These are phyloP conservation scores for Aspergillus texensis DNA, from an alignment of 2,329 filamentous ascomycete species.

Conservation along the genomic window DNA sequence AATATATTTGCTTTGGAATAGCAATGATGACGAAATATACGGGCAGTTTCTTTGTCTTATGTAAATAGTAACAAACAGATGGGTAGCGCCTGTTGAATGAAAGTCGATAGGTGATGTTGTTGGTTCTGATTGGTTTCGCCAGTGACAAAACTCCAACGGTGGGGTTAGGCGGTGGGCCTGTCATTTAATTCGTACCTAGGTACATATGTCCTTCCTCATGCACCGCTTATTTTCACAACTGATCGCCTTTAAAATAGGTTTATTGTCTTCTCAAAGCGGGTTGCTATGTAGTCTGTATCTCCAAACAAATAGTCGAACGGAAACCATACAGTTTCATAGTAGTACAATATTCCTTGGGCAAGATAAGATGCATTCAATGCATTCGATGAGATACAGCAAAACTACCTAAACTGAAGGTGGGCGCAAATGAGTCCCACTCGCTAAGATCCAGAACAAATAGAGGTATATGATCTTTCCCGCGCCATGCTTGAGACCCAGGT, in stretches of 20 bases:
- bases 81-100: neutral
- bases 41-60: neutral
- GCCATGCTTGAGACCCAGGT: slow-evolving; percentile 14
- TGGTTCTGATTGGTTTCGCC: slow-evolving; percentile 4
- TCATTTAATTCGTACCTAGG: too few relatives aligned
- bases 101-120: slow-evolving; percentile 4
- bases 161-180: neutral
- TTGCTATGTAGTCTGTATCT: neutral
- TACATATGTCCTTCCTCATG: too few relatives aligned
- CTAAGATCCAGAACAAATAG: slow-evolving; percentile 7
- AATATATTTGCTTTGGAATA: neutral
- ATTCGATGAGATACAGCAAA: neutral
- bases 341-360: neutral
- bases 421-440: neutral
- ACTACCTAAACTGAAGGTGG: neutral
- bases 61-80: neutral
- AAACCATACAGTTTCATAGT: neutral
- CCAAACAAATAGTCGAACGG: neutral
- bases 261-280: too few relatives aligned
- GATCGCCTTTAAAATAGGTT: too few relatives aligned
- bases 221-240: too few relatives aligned
- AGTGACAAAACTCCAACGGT: neutral
- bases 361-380: neutral
- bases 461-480: slow-evolving; percentile 9
- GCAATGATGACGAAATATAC: slow-evolving; percentile 3